These are phyloP conservation scores for Penicillium tannophilum DNA, from an alignment of 495 filamentous ascomycete species.

Conservation along the genomic window DNA sequence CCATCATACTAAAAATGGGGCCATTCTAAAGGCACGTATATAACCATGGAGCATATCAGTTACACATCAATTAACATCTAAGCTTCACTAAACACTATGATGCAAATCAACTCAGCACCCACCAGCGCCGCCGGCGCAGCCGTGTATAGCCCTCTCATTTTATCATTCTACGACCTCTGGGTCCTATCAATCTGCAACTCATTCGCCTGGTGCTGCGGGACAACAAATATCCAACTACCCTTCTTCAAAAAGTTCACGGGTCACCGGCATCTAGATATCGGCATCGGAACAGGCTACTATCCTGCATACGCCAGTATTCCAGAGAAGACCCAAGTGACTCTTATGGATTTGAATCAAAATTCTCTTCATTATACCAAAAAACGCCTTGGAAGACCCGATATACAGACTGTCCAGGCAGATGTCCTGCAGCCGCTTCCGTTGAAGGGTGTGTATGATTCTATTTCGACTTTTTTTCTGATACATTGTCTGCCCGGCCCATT, in stretches of 20 bases:
- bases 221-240: constrained; percentile 32
- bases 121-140: background rate
- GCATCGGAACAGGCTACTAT: constrained; percentile 42
- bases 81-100: background rate
- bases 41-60: background rate
- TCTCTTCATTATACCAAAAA: background rate
- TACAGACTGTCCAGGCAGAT: constrained; percentile 4
- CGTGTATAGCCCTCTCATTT: background rate
- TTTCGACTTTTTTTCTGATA: constrained; percentile 43
- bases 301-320: constrained; percentile 6
- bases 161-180: constrained; percentile 30
- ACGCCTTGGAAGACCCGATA: constrained; percentile 3
- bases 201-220: constrained; percentile 36
- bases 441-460: constrained; percentile 20
- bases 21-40: background rate
- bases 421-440: constrained; percentile 2
- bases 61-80: background rate
- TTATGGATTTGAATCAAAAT: constrained; percentile 7
- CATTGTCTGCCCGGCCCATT: constrained; percentile 38
- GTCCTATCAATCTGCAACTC: constrained; percentile 36
- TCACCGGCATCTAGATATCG: constrained; percentile 40
- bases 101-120: background rate
- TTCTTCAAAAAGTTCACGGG: constrained; percentile 38
- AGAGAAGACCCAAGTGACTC: background rate
- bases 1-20: background rate